phyloP scores from a whole-genome alignment of 1,284 basidiomycete genomes.

The Pseudozyma sp. region DNA sequence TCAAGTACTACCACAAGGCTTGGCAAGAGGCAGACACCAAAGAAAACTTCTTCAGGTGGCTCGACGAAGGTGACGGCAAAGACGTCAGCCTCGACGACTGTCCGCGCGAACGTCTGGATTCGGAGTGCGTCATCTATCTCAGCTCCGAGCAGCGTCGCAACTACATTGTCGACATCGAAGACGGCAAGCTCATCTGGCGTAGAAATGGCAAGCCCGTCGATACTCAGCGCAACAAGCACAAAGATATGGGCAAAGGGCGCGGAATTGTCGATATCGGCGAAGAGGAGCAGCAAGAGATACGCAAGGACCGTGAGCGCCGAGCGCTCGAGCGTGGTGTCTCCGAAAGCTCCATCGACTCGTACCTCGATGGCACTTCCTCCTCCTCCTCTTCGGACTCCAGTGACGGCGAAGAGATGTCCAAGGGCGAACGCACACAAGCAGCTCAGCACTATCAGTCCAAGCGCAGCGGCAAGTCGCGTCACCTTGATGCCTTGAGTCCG shows the following conservation, averaged over 20 bases:
- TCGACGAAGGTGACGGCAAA: conserved; percentile 79
- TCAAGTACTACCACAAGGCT: conserved; percentile 59
- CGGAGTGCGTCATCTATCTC: conserved; percentile 71
- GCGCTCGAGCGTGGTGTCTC: conserved; percentile 43
- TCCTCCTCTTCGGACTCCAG: conserved; percentile 25
- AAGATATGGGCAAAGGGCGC: conserved; percentile 60
- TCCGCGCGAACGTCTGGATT: conserved; percentile 77
- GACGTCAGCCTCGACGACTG: conserved; percentile 76
- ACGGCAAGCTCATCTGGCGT: conserved; percentile 80
- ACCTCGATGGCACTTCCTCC: conserved; percentile 30
- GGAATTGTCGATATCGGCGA: conserved; percentile 65
- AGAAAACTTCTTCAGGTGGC: conserved; percentile 72
- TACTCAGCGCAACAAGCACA: conserved; percentile 62
- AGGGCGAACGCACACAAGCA: conserved; percentile 19
- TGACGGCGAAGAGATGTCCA: conserved; percentile 47
- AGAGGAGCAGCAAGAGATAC: conserved; percentile 53
- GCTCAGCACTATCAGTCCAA: conserved; percentile 49
- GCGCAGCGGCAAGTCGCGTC: conserved; percentile 36
- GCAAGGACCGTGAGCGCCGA: conserved; percentile 22
- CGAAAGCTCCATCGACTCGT: conserved; percentile 38
- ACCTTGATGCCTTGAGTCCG: conserved; percentile 41
- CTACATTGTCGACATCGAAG: conserved; percentile 76
- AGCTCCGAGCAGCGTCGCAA: conserved; percentile 77
- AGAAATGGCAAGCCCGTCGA: conserved; percentile 74
- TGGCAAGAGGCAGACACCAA: conserved; percentile 54